These are phyloP conservation scores for Solanum neorickii DNA, from an alignment of 257 asterid species.

Conservation along the genomic window DNA sequence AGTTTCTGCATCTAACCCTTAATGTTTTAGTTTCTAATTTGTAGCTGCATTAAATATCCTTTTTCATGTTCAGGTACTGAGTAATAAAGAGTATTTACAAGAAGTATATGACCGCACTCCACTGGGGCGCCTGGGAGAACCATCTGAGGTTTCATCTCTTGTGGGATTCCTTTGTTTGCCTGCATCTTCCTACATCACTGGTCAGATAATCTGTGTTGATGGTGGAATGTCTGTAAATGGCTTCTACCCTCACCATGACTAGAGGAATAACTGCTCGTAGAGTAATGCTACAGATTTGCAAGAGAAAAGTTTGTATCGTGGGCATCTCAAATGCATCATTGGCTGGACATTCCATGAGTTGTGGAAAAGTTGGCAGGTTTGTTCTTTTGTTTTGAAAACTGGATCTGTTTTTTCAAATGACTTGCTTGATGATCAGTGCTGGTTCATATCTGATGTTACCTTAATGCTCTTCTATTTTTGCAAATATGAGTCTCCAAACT, in stretches of 20 bases:
- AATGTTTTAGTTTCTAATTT: not conserved
- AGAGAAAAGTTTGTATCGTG: not conserved
- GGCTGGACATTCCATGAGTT: not conserved
- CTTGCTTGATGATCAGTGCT: not conserved
- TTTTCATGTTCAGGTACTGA: constrained; percentile 23
- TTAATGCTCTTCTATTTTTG: not conserved
- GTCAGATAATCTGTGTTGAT: constrained; percentile 54
- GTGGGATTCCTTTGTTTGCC: constrained; percentile 71
- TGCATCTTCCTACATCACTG: constrained; percentile 56
- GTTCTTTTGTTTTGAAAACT: not conserved
- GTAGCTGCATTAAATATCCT: not conserved
- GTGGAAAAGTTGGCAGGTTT: not conserved
- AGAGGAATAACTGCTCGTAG: not conserved
- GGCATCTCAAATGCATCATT: not conserved
- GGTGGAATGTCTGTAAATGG: constrained; percentile 71
- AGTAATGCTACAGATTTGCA: not conserved
- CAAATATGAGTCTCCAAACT: not conserved
- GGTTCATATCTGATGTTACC: not conserved
- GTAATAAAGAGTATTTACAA: constrained; percentile 37
- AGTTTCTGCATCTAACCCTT: not conserved
- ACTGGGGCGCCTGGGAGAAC: constrained; percentile 57
- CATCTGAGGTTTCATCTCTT: constrained; percentile 49
- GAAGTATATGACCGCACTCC: constrained; percentile 54
- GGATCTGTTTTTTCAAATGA: not conserved
- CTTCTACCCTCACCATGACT: constrained; percentile 29